phyloP scores from a whole-genome alignment of 257 asterid species.

The Ilex aquifolium region DNA sequence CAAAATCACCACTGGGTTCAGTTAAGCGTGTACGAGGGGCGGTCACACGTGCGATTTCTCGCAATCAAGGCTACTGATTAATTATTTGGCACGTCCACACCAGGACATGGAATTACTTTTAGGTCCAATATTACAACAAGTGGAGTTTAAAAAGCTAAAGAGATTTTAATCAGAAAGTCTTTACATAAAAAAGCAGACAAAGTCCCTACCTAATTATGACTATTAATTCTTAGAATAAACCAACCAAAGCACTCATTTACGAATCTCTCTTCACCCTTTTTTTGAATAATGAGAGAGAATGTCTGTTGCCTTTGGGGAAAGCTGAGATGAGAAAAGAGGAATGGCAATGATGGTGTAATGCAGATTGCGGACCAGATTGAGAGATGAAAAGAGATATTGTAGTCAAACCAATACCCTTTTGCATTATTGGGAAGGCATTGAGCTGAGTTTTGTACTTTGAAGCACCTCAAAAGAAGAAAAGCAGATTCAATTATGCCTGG shows the following conservation, averaged over 20 bases:
- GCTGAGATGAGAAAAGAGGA: constrained; percentile 8
- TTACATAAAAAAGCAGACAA: constrained; percentile 9
- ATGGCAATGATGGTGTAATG: constrained; percentile 18
- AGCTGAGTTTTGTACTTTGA: constrained; percentile 26
- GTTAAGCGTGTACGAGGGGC: too few relatives aligned
- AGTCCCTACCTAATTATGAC: constrained; percentile 20
- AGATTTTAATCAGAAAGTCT: constrained; percentile 10
- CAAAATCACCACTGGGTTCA: too few relatives aligned
- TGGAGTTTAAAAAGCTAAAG: constrained; percentile 17
- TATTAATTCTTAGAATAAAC: constrained; percentile 5
- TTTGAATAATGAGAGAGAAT: constrained; percentile 29
- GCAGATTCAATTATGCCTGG: constrained; percentile 16
- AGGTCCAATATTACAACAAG: constrained; percentile 1
- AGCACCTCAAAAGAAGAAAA: constrained; percentile 6
- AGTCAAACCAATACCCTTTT: constrained; percentile 29
- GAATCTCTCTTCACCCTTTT: constrained; percentile 19
- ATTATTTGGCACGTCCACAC: constrained; percentile 4
- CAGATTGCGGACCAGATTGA: constrained; percentile 20
- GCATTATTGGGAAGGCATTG: constrained; percentile 32
- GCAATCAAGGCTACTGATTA: too few relatives aligned
- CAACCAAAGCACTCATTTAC: constrained; percentile 7
- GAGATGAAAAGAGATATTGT: constrained; percentile 1
- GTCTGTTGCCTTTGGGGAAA: constrained; percentile 24
- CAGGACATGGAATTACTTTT: constrained; percentile 31
- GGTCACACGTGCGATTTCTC: constrained; percentile 5